Evolutionary conservation across 306 rosid species (phyloP), one percentile per base, ranked within the genome.

Genomic region (Cicer pinnatifidum): DNA sequence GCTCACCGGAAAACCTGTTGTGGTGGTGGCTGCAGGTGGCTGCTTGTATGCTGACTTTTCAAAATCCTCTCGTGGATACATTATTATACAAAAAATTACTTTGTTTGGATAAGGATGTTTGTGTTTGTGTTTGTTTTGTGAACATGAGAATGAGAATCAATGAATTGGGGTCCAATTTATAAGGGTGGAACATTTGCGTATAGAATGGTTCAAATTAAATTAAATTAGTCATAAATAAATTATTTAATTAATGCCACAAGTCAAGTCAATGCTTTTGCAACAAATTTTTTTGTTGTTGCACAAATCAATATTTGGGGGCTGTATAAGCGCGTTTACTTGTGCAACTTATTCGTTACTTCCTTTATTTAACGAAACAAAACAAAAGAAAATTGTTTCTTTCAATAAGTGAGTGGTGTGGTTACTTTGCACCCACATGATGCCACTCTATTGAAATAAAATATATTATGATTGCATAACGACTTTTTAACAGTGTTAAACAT

Each of bases 1-100:
- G 73, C 40, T 67, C 8, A 80, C 59, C 1, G 84, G 84, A 1
- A 59, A 59, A 17, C 84, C 82, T 0, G 80, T 74, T 10, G 83
- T 12, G 11, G 67, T 41, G 3, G 16, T 20, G 2, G 2, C 50
- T 15, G 68, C 1, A 0, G 58, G 47, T 28, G 43, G 38, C 11
- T 75, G 56, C 12, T 35, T 56, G 47, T 53, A 6, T 1, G 11
- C 16, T 45, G 71, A 40, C 20, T 67, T 67, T 20, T 19, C 54
- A 1, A 20, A 20, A 1, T 45, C 41, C 3, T 66, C 20, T 45
- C 11, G 7, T 45, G 6, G 71, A 67, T 67, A 45, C 71, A 23
- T 23, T n/a, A 23, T 23, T n/a, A 48, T 23, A 5, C 17, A 15
- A 7, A 51, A 16, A 51, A 15, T 15, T 7, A 15, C 11, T 7